Evolutionary conservation across 306 rosid genomes (phyloP).

Genomic region (Hylodesmum podocarpum): DNA sequence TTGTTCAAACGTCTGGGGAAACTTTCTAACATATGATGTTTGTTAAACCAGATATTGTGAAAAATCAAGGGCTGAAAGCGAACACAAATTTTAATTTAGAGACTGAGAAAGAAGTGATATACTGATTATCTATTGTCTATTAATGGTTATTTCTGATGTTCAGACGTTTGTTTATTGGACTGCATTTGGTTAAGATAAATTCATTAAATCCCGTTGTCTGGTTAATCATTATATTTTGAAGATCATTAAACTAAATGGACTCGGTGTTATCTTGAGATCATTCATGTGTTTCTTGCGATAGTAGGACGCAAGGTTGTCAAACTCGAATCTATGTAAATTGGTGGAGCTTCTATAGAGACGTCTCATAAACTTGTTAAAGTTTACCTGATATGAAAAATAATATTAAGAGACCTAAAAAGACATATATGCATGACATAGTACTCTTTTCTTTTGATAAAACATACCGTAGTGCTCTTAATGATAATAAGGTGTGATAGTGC

Average conservation of each 20-base stretch:
- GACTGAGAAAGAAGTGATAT: background rate
- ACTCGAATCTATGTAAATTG: background rate
- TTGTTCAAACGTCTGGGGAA: background rate
- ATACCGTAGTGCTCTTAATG: too few species aligned
- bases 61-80: background rate
- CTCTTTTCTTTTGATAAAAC: too few species aligned
- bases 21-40: background rate
- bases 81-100: background rate
- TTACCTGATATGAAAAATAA: background rate
- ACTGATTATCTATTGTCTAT: background rate
- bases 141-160: background rate
- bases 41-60: background rate
- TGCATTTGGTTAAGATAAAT: background rate
- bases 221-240: constrained; percentile 8
- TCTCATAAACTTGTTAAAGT: background rate
- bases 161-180: background rate
- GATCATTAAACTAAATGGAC: background rate
- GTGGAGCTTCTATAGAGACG: too few species aligned
- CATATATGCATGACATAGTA: background rate
- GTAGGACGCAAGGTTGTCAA: background rate
- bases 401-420: background rate
- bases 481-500: too few species aligned
- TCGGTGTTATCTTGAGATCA: background rate
- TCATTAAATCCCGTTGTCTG: background rate
- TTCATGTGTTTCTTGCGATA: background rate